Evolutionary conservation across 768 basidiomycete genomes (phyloP).

Genomic region (Mycena olivaceomarginata): DNA sequence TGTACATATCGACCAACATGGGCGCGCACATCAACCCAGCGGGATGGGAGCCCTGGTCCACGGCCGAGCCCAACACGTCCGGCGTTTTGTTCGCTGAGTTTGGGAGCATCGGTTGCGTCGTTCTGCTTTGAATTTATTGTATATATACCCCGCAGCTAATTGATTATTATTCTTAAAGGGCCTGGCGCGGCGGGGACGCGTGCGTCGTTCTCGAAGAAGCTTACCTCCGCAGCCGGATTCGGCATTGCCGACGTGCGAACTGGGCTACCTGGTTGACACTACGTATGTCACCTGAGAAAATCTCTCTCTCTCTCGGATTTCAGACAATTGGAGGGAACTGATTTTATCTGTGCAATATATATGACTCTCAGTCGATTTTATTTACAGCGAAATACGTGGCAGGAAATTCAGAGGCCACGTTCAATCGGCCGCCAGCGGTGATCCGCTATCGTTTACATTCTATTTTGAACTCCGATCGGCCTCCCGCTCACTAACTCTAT

Average conservation of each 20-base stretch:
- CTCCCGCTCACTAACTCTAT: no score
- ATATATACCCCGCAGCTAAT: no score
- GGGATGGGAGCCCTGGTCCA: constrained; percentile 51
- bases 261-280: constrained; percentile 47
- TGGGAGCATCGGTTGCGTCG: constrained; percentile 47
- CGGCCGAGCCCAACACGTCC: constrained; percentile 46
- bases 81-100: constrained; percentile 49
- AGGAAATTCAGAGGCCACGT: no score
- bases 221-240: constrained; percentile 44
- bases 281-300: constrained; percentile 15
- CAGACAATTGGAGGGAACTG: no score
- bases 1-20: constrained; percentile 47
- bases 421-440: no score
- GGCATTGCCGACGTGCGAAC: constrained; percentile 42
- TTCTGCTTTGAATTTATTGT: no score
- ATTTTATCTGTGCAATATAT: no score
- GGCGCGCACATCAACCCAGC: constrained; percentile 49
- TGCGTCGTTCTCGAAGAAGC: constrained; percentile 46
- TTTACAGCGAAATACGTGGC: no score
- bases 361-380: no score
- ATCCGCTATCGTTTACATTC: no score
- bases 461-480: no score
- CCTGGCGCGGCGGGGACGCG: constrained; percentile 47
- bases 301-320: no score
- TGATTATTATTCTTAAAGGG: constrained; percentile 23